Evolutionary conservation across 2,329 filamentous ascomycete species (phyloP), one percentile per base, ranked within the genome.

Genomic region (Sarocladiaceae sp.): DNA sequence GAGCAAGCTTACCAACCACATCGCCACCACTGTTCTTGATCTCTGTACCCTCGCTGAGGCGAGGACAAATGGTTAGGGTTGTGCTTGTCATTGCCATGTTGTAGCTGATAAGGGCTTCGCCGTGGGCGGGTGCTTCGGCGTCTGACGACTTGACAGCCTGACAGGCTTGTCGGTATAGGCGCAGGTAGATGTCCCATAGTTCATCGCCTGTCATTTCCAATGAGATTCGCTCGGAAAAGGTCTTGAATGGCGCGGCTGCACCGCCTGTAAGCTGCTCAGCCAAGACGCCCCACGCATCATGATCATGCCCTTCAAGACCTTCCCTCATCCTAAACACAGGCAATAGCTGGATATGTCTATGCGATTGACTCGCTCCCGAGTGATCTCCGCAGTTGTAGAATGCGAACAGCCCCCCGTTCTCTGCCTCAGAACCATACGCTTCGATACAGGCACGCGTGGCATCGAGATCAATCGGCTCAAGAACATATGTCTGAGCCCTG

Each of bases 341-440:
- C 3, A 90, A 66, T n/a, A 90, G 75, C 64, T 90, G 87, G 23
- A 90, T 66, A 60, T 90, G 87, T 3, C 87, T 69, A 62, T 90
- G 87, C 12, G 86, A 79, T 63, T 90, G 86, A 57, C 83, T 87
- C 1, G 86, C 85, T 2, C 86, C 87, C 4, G 84, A 88, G 60
- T 85, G 76, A 11, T 74, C 65, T 2, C 87, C 87, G 28, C 80
- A 84, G 66, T 90, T 90, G 74, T 86, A 88, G 62, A 87, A 88
- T 1, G 78, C 82, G 58, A 79, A 87, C 2, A 88, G 65, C 25
- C 76, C 75, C 1, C 53, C 57, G 2, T 55, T 49, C 5, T 54
- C 54, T 3, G 51, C 25, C 3, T 51, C 35, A 13, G 25, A 33
- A 18, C 17, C 48, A 66, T 84, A 86, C 3, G 80, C 78, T 52